Evolutionary conservation across 2,329 filamentous ascomycete species (phyloP), one percentile per base, ranked within the genome.

Genomic region (Epichloe scottii): DNA sequence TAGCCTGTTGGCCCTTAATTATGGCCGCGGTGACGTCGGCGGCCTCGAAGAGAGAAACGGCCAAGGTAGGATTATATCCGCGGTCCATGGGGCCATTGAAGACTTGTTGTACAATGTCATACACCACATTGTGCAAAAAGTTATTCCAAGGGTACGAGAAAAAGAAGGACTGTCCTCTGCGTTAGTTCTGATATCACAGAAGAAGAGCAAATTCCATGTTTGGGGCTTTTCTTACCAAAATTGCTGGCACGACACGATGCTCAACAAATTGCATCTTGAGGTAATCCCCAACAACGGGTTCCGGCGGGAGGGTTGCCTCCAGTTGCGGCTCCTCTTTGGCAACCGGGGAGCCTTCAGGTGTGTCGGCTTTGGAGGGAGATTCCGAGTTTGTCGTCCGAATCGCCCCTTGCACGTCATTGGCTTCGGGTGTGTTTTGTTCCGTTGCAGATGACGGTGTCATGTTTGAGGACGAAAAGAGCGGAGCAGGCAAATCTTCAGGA

Each of bases 101-200:
- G 1, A 98, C 93, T 71, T 98, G 93, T 67, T 98, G 93, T 42
- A 98, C 88, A 62, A 98, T 90, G 66, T 98, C 93, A 65, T 98
- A 98, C 46, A 98, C 93, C 42, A 98, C 93, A 63, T 98, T 98
- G 70, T 98, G 93, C 43, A 98, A 77, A 64, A 98, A 98, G 67
- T 98, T 98, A 69, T 98, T 98, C 93, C 93, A 98, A 1, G 93
- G 91, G 62, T 97, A 98, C 53, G 85, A 82, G 73, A 98, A 98
- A 71, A 98, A 98, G 73, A 97, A 97, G 52, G 89, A 87, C 89
- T 94, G 57, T 5, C 7, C 2, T 5, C 1, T 23, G 6, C 11
- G 34, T 51, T 52, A 53, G 48, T 60, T 33, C 46, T 15, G 40
- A 21, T 6, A 30, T 6, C n/a, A 44, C 19, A 15, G 30, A 30